Conservation (phyloP, 257 asterid species). For the Mitragyna speciosa region DNA sequence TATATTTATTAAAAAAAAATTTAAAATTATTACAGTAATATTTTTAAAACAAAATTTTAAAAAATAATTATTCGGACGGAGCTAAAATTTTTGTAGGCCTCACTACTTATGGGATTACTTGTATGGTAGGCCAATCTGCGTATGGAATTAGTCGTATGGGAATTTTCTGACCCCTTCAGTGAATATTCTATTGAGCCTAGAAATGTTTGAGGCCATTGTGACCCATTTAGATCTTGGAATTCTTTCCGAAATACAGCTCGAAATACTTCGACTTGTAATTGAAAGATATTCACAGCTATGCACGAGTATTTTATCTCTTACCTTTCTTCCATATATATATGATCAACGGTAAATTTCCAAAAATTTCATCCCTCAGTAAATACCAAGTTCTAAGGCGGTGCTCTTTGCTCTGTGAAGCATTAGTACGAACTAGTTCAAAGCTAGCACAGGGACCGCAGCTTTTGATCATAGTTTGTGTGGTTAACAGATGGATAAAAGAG, state of each 20-base stretch:
- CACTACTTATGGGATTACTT: too few relatives aligned
- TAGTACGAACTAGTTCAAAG: neutral
- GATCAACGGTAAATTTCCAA: neutral
- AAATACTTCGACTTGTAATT: neutral
- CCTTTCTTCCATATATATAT: neutral
- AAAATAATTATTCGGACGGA: too few relatives aligned
- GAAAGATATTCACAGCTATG: neutral
- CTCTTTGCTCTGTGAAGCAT: neutral
- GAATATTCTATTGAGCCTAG: neutral
- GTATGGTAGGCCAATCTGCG: constrained; percentile 2
- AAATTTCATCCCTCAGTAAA: neutral
- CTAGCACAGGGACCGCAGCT: neutral
- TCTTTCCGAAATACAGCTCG: too few relatives aligned
- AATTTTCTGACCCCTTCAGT: constrained; percentile 12
- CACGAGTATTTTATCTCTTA: neutral
- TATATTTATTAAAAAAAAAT: too few relatives aligned
- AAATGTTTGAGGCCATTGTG: neutral
- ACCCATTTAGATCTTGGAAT: neutral
- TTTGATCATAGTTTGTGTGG: neutral
- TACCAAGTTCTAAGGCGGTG: neutral
- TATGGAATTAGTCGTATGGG: neutral
- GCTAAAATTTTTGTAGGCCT: too few relatives aligned
- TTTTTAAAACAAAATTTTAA: too few relatives aligned
- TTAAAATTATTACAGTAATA: too few relatives aligned
- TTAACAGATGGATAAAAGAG: neutral